Percentiles rank a stretch among this genome's conserved stretches.
Conservation (phyloP, 345 rosid species). For the Ricinus communis region DNA sequence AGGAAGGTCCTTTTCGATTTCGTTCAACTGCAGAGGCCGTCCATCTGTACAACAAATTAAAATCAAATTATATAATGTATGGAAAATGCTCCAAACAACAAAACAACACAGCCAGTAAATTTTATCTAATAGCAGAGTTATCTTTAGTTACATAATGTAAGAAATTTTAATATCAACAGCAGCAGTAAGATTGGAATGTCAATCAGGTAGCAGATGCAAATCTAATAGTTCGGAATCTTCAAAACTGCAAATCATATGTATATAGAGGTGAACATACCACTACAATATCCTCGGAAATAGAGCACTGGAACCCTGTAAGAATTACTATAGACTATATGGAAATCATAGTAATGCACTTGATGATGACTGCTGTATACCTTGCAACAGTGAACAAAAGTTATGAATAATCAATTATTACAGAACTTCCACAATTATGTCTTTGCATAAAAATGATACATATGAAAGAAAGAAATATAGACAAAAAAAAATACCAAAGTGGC, state of each 20-base stretch:
- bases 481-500: slow-evolving; percentile 57
- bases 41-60: slow-evolving; percentile 47
- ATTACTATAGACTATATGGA: slow-evolving; percentile 69
- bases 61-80: too few relatives aligned
- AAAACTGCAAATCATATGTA: background rate
- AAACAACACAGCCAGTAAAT: background rate
- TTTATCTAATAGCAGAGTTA: background rate
- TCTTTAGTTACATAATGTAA: background rate
- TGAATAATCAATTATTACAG: background rate
- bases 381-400: slow-evolving; percentile 4
- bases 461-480: background rate
- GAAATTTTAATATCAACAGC: background rate
- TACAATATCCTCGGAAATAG: slow-evolving; percentile 61
- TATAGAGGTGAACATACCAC: slow-evolving; percentile 43
- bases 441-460: too few relatives aligned
- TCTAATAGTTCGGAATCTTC: background rate
- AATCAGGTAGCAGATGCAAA: background rate
- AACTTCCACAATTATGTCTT: background rate
- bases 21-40: slow-evolving; percentile 51
- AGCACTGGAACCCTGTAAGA: slow-evolving; percentile 76
- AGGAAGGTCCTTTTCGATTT: slow-evolving; percentile 68
- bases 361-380: slow-evolving; percentile 46
- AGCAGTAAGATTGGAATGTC: background rate
- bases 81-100: too few relatives aligned
- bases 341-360: slow-evolving; percentile 65